These are phyloP conservation scores for Ogataea siamensis DNA, from an alignment of 805 yeast genomes.

Conservation along the genomic window DNA sequence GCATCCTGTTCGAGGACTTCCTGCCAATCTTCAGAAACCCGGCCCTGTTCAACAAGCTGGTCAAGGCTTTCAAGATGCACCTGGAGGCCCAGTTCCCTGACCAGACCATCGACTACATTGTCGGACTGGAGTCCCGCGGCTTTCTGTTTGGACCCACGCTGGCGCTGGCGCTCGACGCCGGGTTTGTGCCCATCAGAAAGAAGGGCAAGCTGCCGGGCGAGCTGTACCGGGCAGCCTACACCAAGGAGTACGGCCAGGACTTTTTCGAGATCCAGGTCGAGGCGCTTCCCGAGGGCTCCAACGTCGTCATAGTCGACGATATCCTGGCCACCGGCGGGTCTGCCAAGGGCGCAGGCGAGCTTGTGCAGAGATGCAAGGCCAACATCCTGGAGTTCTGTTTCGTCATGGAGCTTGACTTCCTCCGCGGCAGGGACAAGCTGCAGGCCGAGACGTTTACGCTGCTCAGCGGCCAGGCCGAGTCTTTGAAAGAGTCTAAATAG, in stretches of 20 bases:
- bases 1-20: conserved; percentile 93
- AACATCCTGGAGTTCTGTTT: conserved; percentile 78
- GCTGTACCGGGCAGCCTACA: conserved; percentile 64
- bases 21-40: conserved; percentile 91
- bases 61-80: conserved; percentile 78
- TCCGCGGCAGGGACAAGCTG: conserved; percentile 88
- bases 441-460: conserved; percentile 87
- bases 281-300: conserved; percentile 75
- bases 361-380: conserved; percentile 66
- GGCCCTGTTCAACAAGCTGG: conserved; percentile 70
- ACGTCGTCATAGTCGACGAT: conserved; percentile 88
- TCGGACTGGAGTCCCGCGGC: conserved; percentile 96
- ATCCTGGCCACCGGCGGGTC: conserved; percentile 98
- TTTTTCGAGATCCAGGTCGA: conserved; percentile 83
- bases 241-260: conserved; percentile 93
- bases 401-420: conserved; percentile 91
- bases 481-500: conserved; percentile 27
- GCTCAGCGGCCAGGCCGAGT: conserved; percentile 75
- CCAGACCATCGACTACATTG: conserved; percentile 72
- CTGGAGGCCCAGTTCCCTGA: conserved; percentile 53
- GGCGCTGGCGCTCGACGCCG: conserved; percentile 84
- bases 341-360: conserved; percentile 89
- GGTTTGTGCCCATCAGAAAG: conserved; percentile 94
- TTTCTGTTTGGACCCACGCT: conserved; percentile 94
- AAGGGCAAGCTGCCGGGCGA: conserved; percentile 94